Percentiles rank a stretch among this genome's conserved stretches.
Conservation (phyloP, 441 rosid genomes). For the Erodium moschatum region DNA sequence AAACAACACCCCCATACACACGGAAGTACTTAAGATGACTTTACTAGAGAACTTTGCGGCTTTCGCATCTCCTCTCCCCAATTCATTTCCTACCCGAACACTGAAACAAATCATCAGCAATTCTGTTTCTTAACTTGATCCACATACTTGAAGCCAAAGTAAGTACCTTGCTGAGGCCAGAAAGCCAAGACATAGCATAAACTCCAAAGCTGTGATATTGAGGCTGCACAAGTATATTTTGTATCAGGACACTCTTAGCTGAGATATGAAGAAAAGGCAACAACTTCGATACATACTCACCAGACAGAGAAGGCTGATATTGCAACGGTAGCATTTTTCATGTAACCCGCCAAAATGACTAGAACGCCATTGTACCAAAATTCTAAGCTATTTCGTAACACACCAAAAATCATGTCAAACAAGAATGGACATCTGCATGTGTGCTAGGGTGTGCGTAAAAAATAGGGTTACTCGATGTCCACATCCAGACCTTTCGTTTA, state of each 20-base stretch:
- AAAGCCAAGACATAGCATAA: slow-evolving; percentile 56
- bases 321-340: slow-evolving; percentile 38
- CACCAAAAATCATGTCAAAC: neutral
- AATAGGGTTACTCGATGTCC: no score
- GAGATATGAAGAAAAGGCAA: neutral
- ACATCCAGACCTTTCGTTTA: no score
- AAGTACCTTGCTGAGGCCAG: slow-evolving; percentile 43
- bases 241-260: neutral
- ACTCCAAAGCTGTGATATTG: slow-evolving; percentile 34
- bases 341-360: slow-evolving; percentile 44
- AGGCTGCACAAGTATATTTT: slow-evolving; percentile 27
- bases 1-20: slow-evolving; percentile 32
- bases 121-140: neutral
- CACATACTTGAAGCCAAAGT: neutral
- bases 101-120: slow-evolving; percentile 19
- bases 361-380: slow-evolving; percentile 47
- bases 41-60: slow-evolving; percentile 48
- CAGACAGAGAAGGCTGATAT: slow-evolving; percentile 54
- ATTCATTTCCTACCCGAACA: slow-evolving; percentile 57
- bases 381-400: slow-evolving; percentile 33
- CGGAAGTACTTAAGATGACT: slow-evolving; percentile 35
- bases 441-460: no score
- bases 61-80: slow-evolving; percentile 49
- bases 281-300: slow-evolving; percentile 12
- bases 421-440: no score